Conservation (phyloP, 1,139 yeast species). For the Saccharomyces hybrid region DNA sequence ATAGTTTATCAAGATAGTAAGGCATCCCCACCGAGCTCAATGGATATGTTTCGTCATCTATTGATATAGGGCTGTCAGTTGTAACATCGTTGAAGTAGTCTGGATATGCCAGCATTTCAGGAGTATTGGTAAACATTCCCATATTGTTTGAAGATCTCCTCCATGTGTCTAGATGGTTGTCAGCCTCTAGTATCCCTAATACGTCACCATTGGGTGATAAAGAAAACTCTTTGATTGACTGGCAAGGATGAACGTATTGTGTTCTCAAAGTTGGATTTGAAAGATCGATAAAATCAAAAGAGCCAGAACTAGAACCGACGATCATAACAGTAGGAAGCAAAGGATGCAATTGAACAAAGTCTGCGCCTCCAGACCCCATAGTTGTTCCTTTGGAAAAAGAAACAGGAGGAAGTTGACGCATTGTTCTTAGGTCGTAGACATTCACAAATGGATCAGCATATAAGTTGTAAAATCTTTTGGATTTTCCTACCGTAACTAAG, state of each 20-base stretch:
- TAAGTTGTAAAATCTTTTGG: constrained; percentile 47
- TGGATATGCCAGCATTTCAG: constrained; percentile 34
- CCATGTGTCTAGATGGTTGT: constrained; percentile 72
- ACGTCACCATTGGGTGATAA: constrained; percentile 78
- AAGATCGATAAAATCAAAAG: constrained; percentile 76
- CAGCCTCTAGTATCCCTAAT: constrained; percentile 59
- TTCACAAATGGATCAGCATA: constrained; percentile 77
- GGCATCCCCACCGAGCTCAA: constrained; percentile 79
- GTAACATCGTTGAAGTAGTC: constrained; percentile 32
- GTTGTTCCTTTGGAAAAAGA: constrained; percentile 45
- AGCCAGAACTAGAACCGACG: constrained; percentile 71
- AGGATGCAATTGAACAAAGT: constrained; percentile 79
- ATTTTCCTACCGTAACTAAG: constrained; percentile 75
- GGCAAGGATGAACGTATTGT: constrained; percentile 51
- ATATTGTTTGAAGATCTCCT: constrained; percentile 21
- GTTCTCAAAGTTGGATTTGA: constrained; percentile 61
- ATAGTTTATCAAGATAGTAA: constrained; percentile 65
- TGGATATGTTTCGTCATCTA: constrained; percentile 46
- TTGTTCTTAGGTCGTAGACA: constrained; percentile 68
- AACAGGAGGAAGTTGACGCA: constrained; percentile 70
- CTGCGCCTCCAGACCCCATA: constrained; percentile 69
- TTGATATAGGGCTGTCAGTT: constrained; percentile 34
- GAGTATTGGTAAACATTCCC: constrained; percentile 34
- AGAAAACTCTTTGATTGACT: constrained; percentile 51
- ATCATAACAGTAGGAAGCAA: constrained; percentile 72